Evolutionary conservation across 1,139 yeast genomes (phyloP), one percentile per base, ranked within the genome.

Genomic region (Suhomyces atakaporum): DNA sequence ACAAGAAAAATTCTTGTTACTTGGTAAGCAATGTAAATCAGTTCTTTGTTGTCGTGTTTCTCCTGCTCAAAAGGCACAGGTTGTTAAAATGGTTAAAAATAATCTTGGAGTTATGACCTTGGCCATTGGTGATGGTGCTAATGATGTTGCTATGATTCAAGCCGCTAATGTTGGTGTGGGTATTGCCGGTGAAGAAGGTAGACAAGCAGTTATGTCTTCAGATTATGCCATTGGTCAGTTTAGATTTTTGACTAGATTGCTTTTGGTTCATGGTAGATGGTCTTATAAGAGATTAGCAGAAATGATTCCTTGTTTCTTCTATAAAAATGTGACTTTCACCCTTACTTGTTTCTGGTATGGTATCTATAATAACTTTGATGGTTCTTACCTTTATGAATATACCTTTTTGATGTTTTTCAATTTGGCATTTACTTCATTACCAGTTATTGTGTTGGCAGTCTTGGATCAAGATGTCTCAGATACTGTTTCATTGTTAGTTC

Each of bases 91-190:
- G 54, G 84, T 79, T 4, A 78, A 77, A 47, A 56, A 65, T 21
- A 62, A 62, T 19, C 66, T 79, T 37, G 55, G 66, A 23, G 84
- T 71, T n/a, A 77, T 79, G 80, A 79, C 84, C 1, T 65, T 79
- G 41, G 84, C 84, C 1, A 75, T 79, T 49, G 84, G 84, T 25
- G 84, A 79, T 58, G 84, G 84, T 43, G 82, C 84, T 15, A 79
- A 79, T 52, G 84, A 79, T 56, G 84, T 79, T 32, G 81, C 84
- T 7, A 79, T 79, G 84, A 79, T 79, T 45, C 84, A 79, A 56
- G 75, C 82, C 7, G 81, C 84, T 3, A 74, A 79, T 54, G 76
- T 79, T 31, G 84, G 84, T 38, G 76, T 79, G 31, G 84, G 84
- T 48, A 79, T 79, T 48, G 84, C 83, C 4, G 84, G 84, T 43